Evolutionary conservation across 257 asterid genomes (phyloP).

Genomic region (Solanum sparsipilum): DNA sequence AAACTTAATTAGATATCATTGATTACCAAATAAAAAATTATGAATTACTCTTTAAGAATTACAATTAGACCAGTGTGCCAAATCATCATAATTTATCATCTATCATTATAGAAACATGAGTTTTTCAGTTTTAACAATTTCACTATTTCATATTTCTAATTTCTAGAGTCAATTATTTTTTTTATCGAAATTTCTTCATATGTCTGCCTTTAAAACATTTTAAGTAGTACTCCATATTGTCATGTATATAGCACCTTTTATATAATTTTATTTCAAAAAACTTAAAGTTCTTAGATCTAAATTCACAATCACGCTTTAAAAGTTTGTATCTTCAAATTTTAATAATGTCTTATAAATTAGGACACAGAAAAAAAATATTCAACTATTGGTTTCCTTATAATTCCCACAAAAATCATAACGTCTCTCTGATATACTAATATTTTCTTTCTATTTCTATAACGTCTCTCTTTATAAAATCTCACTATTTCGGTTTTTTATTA

Average conservation of each 20-base stretch:
- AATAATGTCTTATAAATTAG: no score
- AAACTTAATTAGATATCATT: background rate
- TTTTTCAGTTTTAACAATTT: background rate
- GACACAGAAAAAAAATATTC: accelerated
- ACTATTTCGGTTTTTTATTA: background rate
- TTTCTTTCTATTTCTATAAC: background rate
- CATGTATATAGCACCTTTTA: no score
- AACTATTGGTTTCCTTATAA: background rate
- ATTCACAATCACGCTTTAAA: no score
- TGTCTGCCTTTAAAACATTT: no score
- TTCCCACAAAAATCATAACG: background rate
- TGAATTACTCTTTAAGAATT: background rate
- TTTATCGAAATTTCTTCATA: no score
- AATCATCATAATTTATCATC: background rate
- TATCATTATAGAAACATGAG: background rate
- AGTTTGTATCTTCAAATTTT: no score
- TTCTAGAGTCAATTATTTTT: no score
- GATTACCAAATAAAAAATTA: background rate
- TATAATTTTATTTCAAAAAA: no score
- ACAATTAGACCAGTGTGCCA: background rate
- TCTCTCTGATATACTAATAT: background rate
- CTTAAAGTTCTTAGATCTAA: no score
- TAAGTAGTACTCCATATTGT: no score
- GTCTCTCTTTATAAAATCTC: slow-evolving; percentile 9
- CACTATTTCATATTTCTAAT: background rate